Conservation (phyloP, 495 filamentous ascomycete genomes). For the Thermochaetoides thermophila region DNA sequence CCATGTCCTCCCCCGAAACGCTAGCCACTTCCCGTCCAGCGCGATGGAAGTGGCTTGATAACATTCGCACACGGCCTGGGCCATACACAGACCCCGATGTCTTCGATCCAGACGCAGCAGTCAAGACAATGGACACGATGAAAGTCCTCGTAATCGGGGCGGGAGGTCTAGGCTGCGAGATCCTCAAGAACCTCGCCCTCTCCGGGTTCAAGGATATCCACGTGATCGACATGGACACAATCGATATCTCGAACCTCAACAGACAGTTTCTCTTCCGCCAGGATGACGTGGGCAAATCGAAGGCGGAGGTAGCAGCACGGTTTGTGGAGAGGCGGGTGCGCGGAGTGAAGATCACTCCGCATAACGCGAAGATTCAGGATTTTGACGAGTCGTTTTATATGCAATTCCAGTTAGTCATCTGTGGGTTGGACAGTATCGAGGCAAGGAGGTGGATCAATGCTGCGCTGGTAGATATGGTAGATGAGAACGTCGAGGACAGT, state of each 20-base stretch:
- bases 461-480: slow-evolving; percentile 78
- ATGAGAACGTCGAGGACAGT: slow-evolving; percentile 51
- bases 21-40: slow-evolving; percentile 12
- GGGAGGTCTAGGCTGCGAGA: slow-evolving; percentile 90
- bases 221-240: slow-evolving; percentile 99
- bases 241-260: slow-evolving; percentile 97
- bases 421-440: slow-evolving; percentile 95
- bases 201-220: slow-evolving; percentile 95
- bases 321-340: slow-evolving; percentile 83
- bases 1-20: slow-evolving; percentile 18
- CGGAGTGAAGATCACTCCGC: slow-evolving; percentile 82
- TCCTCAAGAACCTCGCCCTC: slow-evolving; percentile 88
- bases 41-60: slow-evolving; percentile 58
- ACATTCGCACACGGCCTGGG: slow-evolving; percentile 56
- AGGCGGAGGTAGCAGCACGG: slow-evolving; percentile 81
- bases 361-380: slow-evolving; percentile 91
- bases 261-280: slow-evolving; percentile 94
- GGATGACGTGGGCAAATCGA: slow-evolving; percentile 81
- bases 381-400: slow-evolving; percentile 96
- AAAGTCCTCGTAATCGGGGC: slow-evolving; percentile 44
- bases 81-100: slow-evolving; percentile 65
- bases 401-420: slow-evolving; percentile 88
- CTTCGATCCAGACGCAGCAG: slow-evolving; percentile 47
- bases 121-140: slow-evolving; percentile 38
- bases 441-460: slow-evolving; percentile 97